These are phyloP conservation scores for Bryum argenteum DNA, from an alignment of 225 moss, liverwort and hornwort species.

Conservation along the genomic window DNA sequence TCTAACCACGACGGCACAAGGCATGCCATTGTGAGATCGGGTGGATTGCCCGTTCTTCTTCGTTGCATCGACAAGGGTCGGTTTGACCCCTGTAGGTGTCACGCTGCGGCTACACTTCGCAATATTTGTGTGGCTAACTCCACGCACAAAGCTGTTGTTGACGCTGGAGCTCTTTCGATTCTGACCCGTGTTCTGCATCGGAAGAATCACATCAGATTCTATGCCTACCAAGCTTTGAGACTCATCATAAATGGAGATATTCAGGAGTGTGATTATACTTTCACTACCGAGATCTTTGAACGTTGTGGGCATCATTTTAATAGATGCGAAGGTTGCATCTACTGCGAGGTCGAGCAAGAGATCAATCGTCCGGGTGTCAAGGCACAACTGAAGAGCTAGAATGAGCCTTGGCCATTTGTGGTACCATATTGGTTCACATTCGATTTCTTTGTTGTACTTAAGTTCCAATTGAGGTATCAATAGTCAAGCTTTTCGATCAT, in stretches of 20 bases:
- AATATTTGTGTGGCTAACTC: constrained; percentile 42
- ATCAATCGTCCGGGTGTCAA: neutral
- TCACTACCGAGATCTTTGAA: constrained; percentile 19
- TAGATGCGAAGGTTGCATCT: neutral
- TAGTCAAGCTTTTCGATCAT: neutral
- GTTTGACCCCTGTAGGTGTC: neutral
- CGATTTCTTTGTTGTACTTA: neutral
- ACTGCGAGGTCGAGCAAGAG: neutral
- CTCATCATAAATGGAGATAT: constrained; percentile 10
- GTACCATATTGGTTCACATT: neutral
- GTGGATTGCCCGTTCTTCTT: constrained; percentile 45
- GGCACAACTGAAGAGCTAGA: neutral
- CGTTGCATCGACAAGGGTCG: constrained; percentile 42
- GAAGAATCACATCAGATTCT: constrained; percentile 1
- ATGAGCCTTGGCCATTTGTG: neutral
- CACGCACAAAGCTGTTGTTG: constrained; percentile 38
- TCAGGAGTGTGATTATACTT: neutral
- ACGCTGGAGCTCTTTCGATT: constrained; percentile 16
- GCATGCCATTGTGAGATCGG: constrained; percentile 42
- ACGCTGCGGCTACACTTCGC: constrained; percentile 40
- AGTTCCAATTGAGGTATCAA: neutral
- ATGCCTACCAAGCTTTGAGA: neutral
- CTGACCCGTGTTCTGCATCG: constrained; percentile 25
- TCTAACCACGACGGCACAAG: constrained; percentile 42
- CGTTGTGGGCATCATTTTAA: neutral